These are phyloP conservation scores for Suhomyces sp. DNA, from an alignment of 805 yeast genomes.

Conservation along the genomic window DNA sequence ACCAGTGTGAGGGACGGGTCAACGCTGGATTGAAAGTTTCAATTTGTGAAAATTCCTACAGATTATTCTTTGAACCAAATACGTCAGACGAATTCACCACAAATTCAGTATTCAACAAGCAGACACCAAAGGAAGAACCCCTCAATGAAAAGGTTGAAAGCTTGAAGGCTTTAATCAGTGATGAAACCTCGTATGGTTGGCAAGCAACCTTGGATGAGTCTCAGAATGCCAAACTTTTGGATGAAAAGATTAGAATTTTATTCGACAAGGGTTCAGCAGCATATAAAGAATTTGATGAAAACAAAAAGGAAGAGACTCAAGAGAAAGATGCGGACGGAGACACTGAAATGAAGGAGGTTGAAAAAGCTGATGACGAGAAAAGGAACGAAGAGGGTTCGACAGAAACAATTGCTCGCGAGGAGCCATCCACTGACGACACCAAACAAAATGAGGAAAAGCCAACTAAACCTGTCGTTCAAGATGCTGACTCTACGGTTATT, in stretches of 20 bases:
- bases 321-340: constrained; percentile 4
- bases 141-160: constrained; percentile 30
- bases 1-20: constrained; percentile 58
- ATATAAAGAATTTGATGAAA: constrained; percentile 13
- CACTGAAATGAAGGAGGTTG: background rate
- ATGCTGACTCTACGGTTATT: constrained; percentile 49
- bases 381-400: background rate
- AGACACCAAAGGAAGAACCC: constrained; percentile 21
- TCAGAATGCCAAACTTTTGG: constrained; percentile 28
- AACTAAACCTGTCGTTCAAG: constrained; percentile 13
- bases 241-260: constrained; percentile 31
- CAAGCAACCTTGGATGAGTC: constrained; percentile 43
- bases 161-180: constrained; percentile 43
- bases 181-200: constrained; percentile 52
- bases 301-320: constrained; percentile 7
- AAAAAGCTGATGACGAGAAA: background rate
- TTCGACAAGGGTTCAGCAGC: constrained; percentile 39
- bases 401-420: background rate
- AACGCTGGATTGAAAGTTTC: constrained; percentile 74
- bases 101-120: constrained; percentile 46
- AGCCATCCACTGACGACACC: background rate
- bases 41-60: constrained; percentile 73
- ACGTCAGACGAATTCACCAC: constrained; percentile 79
- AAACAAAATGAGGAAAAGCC: background rate
- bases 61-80: constrained; percentile 74